Conservation (phyloP, 2,329 filamentous ascomycete species). For the Pezicula radicicola region DNA sequence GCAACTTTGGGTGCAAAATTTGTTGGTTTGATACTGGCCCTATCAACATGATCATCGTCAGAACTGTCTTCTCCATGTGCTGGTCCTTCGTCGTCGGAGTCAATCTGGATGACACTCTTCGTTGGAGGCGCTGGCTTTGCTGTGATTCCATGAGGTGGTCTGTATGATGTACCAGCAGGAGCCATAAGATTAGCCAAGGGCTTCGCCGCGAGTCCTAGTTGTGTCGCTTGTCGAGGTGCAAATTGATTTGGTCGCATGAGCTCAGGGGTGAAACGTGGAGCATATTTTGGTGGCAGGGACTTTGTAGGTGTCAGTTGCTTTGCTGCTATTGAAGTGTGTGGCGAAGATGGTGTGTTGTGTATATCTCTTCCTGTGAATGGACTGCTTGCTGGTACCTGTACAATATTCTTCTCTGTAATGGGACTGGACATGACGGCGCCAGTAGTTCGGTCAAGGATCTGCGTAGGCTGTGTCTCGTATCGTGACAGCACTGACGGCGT, state of each 20-base stretch:
- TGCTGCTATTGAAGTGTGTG: constrained; percentile 10
- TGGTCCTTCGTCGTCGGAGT: constrained; percentile 54
- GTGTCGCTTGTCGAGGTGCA: constrained; percentile 8
- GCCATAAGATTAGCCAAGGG: constrained; percentile 62
- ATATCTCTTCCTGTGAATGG: constrained; percentile 40
- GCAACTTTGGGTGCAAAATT: constrained; percentile 43
- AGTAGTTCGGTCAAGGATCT: constrained; percentile 26
- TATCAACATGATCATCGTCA: constrained; percentile 52
- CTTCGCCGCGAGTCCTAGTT: constrained; percentile 27
- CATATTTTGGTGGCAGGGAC: not conserved
- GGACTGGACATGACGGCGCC: constrained; percentile 18
- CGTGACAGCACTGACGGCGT: constrained; percentile 18
- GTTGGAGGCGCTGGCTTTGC: constrained; percentile 33
- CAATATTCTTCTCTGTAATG: constrained; percentile 29
- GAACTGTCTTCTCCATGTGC: constrained; percentile 61
- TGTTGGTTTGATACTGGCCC: constrained; percentile 58
- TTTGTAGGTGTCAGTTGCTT: constrained; percentile 1
- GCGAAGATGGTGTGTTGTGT: constrained; percentile 1
- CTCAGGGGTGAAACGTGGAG: not conserved
- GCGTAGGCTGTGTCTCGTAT: constrained; percentile 40
- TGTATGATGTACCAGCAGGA: constrained; percentile 71
- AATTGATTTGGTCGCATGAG: constrained; percentile 16
- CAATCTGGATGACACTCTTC: constrained; percentile 43
- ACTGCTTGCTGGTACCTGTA: constrained; percentile 90
- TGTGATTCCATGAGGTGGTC: constrained; percentile 40